Percentiles rank a stretch among this genome's conserved stretches.
These are phyloP conservation scores for Pseudocercospora pini-densiflorae DNA, from an alignment of 2,329 filamentous ascomycete genomes.

Conservation along the genomic window DNA sequence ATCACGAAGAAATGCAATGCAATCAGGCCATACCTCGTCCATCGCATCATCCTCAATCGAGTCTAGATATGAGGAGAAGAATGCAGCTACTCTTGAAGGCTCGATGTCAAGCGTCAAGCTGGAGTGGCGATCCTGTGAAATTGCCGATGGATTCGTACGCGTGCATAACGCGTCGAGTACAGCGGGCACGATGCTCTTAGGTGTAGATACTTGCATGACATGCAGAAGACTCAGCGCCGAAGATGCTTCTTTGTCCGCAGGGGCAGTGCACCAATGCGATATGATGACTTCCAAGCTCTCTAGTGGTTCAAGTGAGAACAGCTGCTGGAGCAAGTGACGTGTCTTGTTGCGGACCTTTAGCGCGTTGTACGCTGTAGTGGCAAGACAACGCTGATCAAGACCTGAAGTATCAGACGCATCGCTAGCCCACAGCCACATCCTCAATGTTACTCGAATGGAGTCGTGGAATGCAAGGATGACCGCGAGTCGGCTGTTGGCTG, in stretches of 20 bases:
- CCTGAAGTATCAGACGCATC: constrained; percentile 61
- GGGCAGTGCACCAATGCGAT: constrained; percentile 72
- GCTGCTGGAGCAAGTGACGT: constrained; percentile 83
- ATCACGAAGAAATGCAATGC: constrained; percentile 86
- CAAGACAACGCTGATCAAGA: constrained; percentile 67
- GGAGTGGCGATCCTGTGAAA: constrained; percentile 81
- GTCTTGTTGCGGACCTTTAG: constrained; percentile 89
- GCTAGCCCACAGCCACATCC: constrained; percentile 91
- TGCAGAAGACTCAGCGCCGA: constrained; percentile 86
- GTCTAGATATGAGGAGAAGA: constrained; percentile 85
- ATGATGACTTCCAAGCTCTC: constrained; percentile 93
- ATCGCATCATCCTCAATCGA: constrained; percentile 96
- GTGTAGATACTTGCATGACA: constrained; percentile 86
- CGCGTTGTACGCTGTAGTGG: constrained; percentile 89
- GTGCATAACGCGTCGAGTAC: constrained; percentile 97
- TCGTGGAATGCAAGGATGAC: constrained; percentile 97
- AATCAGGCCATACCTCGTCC: constrained; percentile 98
- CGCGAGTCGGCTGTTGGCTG: constrained; percentile 91
- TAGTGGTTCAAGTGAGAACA: constrained; percentile 88
- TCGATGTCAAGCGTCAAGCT: constrained; percentile 84
- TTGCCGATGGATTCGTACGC: constrained; percentile 79
- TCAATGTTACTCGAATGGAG: constrained; percentile 87
- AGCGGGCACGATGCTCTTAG: constrained; percentile 88
- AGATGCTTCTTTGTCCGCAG: constrained; percentile 42
- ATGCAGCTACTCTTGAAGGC: constrained; percentile 83